A percentile compares a stretch with the other conserved stretches of the same genome.
phyloP scores from a whole-genome alignment of 2,329 filamentous ascomycete genomes.

The Aspergillus ustus region DNA sequence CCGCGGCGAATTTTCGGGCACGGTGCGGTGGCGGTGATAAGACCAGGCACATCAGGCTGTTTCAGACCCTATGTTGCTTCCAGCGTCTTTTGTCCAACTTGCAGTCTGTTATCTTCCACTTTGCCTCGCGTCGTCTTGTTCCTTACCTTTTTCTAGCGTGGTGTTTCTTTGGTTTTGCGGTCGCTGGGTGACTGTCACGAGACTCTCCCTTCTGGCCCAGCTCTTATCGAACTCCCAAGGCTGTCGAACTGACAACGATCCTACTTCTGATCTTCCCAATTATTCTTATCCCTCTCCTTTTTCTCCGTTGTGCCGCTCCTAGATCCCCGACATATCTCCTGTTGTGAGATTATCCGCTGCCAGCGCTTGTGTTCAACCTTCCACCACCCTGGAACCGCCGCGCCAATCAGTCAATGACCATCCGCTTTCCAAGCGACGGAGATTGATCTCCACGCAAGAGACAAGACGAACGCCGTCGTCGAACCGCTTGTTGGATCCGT shows the following conservation, averaged over 20 bases:
- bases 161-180: constrained; percentile 9
- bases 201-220: constrained; percentile 14
- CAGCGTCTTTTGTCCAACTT: background rate
- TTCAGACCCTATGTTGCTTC: background rate
- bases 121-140: background rate
- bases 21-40: constrained; percentile 16
- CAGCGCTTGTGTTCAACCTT: background rate
- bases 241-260: background rate
- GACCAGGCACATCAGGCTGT: constrained; percentile 3
- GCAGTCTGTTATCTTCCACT: background rate
- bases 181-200: constrained; percentile 24
- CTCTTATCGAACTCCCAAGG: background rate
- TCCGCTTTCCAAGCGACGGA: constrained; percentile 37
- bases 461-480: constrained; percentile 19
- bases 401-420: constrained; percentile 39
- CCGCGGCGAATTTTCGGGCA: constrained; percentile 20
- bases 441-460: constrained; percentile 36
- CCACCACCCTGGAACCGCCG: constrained; percentile 29
- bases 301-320: background rate
- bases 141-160: background rate
- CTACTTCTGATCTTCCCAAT: background rate
- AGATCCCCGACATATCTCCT: background rate
- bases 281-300: constrained; percentile 4
- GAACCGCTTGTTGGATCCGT: constrained; percentile 1
- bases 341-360: constrained; percentile 3